These are phyloP conservation scores for Rhynchospora tenuis DNA, from an alignment of 176 grass and related monocot species.

Conservation along the genomic window DNA sequence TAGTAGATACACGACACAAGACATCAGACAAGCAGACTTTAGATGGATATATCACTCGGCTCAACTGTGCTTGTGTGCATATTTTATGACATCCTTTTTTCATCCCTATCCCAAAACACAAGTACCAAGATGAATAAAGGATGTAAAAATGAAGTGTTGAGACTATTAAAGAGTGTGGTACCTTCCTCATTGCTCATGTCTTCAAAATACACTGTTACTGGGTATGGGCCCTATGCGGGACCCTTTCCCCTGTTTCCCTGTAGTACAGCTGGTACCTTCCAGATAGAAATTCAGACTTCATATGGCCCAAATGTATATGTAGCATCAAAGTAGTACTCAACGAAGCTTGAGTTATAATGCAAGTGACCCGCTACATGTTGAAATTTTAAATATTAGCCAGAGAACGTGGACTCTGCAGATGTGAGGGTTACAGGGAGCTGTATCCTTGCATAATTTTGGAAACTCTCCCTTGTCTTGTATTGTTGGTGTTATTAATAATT, in stretches of 20 bases:
- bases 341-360: not conserved
- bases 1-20: no score
- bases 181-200: conserved; percentile 13
- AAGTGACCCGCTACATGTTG: not conserved
- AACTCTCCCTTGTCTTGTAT: conserved; percentile 1
- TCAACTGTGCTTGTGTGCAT: not conserved
- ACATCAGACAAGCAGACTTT: no score
- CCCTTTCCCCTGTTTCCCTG: not conserved
- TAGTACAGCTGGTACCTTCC: not conserved
- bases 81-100: conserved; percentile 8
- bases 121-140: conserved; percentile 18
- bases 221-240: not conserved
- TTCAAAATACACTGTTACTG: not conserved
- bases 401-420: not conserved
- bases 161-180: conserved; percentile 17
- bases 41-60: not conserved
- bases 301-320: no score
- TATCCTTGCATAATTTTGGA: not conserved
- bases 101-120: conserved; percentile 21
- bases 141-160: not conserved
- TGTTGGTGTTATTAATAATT: not conserved
- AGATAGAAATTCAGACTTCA: not conserved
- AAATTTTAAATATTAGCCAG: not conserved
- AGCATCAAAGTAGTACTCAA: not conserved
- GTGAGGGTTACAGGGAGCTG: not conserved